Base-by-base conservation (phyloP, 2,329 filamentous ascomycete genomes). In the Neofusicoccum umdonicola region DNA sequence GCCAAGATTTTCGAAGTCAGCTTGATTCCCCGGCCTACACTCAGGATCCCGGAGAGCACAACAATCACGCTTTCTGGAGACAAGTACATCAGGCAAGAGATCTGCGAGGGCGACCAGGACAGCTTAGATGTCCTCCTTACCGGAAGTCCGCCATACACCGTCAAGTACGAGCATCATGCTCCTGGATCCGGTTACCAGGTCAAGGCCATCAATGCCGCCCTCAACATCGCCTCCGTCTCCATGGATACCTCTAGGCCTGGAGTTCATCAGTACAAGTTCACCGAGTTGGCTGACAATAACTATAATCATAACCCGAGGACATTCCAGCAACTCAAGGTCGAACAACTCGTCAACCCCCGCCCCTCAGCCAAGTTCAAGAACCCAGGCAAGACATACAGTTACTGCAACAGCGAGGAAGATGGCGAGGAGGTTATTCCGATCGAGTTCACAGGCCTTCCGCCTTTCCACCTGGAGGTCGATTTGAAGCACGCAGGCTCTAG, bases 31-130 rank as follows among this genome's bases (percentile, higher is more conserved):
- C 87, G 93, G 52, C 96, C 95, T 0, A 82, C 87, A 67, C 83
- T 96, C 47, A 84, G 84, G 13, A 75, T 95, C 51, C 82, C 88
- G 5, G 85, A 90, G 66, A 86, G 69, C n/a, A 82, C 87, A 3
- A 85, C 88, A 52, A 83, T 91, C 52, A 81, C 81, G 11, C 77
- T 72, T 15, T 72, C 83, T 41, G 80, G 82, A 15, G 81, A 82
- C 34, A 82, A 83, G 39, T 90, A 89, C 73, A 75, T 88, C 69
- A 96, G 96, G 77, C 85, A 88, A 47, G 89, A 93, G 66, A 89
- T 99, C 35, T 99, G 95, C 73, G 93, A 99, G 79, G 94, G 94
- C 35, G 94, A 98, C 67, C 90, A 97, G 72, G 94, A 97, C 75
- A 88, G 88, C 3, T 88, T 97, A 63, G 93, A 97, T 72, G 81